A percentile compares a stretch with the other conserved stretches of the same genome.
These are phyloP conservation scores for Cocos nucifera DNA, from an alignment of 176 grass and related monocot genomes.

Conservation along the genomic window DNA sequence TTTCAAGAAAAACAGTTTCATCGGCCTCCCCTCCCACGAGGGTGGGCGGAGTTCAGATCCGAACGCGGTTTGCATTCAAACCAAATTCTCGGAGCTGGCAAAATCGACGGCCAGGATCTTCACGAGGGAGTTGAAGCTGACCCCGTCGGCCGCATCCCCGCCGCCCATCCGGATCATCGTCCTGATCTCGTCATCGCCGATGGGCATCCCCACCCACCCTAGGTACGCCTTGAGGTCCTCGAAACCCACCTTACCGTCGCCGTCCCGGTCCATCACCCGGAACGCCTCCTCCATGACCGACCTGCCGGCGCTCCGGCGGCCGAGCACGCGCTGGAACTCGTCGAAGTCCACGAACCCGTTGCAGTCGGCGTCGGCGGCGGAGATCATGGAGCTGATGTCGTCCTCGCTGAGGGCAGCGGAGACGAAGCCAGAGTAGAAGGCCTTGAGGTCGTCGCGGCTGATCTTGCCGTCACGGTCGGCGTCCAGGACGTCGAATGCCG, in stretches of 20 bases:
- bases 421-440: constrained; percentile 48
- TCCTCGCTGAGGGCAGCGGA: constrained; percentile 42
- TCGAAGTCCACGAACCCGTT: constrained; percentile 84
- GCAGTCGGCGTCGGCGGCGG: constrained; percentile 64
- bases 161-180: constrained; percentile 61
- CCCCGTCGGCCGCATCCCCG: constrained; percentile 30
- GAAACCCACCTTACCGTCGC: constrained; percentile 90
- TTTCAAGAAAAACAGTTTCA: too few relatives aligned
- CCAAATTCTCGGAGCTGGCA: not conserved
- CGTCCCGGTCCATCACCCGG: constrained; percentile 84
- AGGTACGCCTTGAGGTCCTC: constrained; percentile 84
- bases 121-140: constrained; percentile 33
- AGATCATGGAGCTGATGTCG: constrained; percentile 81
- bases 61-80: not conserved
- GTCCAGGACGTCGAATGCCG: constrained; percentile 90
- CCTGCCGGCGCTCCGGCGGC: constrained; percentile 2
- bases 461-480: constrained; percentile 87
- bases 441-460: constrained; percentile 85
- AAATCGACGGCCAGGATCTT: constrained; percentile 51
- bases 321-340: constrained; percentile 88
- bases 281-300: constrained; percentile 67
- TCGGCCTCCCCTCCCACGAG: too few relatives aligned
- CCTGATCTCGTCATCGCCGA: constrained; percentile 53
- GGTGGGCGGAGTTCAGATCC: too few relatives aligned
- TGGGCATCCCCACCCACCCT: constrained; percentile 61